Base-by-base conservation (phyloP, 2,329 filamentous ascomycete species). In the Neocucurbitaria cava region DNA sequence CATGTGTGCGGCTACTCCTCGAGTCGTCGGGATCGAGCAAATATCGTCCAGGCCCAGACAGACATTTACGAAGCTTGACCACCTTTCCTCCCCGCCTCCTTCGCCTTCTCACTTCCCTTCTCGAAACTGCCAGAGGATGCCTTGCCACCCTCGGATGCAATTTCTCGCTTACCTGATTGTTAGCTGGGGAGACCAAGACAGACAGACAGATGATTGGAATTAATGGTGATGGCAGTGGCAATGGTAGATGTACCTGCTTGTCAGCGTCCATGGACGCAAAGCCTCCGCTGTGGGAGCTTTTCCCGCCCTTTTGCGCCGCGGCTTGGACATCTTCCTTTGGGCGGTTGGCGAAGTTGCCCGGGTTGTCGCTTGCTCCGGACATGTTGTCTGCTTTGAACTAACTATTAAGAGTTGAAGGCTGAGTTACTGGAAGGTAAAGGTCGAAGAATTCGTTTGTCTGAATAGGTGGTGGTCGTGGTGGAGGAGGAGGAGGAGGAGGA, bases 41-140 rank as follows among this genome's bases (percentile, higher is more conserved):
- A n/a, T n/a, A n/a, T n/a, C n/a, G n/a, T n/a, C n/a, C n/a, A n/a
- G n/a, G n/a, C n/a, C n/a, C n/a, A n/a, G n/a, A n/a, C n/a, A n/a
- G n/a, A 10, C 23, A 28, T 45, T 20, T 30, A 58, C 36, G 58
- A 58, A 2, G 52, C 20, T 31, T 46, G 49, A 47, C 83, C 83
- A 3, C 83, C 83, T 73, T 85, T 85, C 28, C 76, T 74, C 2
- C 83, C 83, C 17, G 83, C 83, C 68, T 85, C 83, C 43, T 74
- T 78, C 2, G 83, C 82, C 55, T 76, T 78, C 67, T 83, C 78
- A 43, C 79, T 82, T 6, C 83, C 81, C 0, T 78, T 77, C 62
- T 85, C 80, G 49, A 86, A 86, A 3, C 79, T 83, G 4, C 84
- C 83, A 31, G 77, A 76, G 0, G 82, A 85, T 0, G 81, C 79